Evolutionary conservation across 345 rosid species (phyloP), one percentile per base, ranked within the genome.

Genomic region (Bretschneidera sinensis): DNA sequence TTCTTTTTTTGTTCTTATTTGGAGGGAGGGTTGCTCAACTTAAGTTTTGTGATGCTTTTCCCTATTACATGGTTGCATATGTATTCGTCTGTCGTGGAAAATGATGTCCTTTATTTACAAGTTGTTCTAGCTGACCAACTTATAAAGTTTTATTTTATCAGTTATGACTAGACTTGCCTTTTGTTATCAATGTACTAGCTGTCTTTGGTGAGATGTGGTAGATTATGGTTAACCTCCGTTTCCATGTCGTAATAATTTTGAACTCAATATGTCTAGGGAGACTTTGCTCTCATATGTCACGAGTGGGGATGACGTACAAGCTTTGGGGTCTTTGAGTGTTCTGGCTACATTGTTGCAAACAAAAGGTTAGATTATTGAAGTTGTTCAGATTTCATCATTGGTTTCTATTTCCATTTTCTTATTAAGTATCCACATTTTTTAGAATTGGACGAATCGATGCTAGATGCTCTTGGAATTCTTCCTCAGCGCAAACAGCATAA

Each of bases 401-500:
- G 17, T 68, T 62, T 16, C 17, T 49, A 23, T n/a, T 58, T 6
- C 56, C 43, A 18, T 55, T 63, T 43, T 54, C 79, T 76, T 61
- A 76, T n/a, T 48, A 15, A 28, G 48, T 56, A 59, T 77, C 31
- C 51, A 31, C 48, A 22, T 43, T 35, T 20, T 77, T 57, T 71
- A 95, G 99, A 95, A 72, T 79, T 91, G 75, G 96, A 95, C 63
- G 99, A 91, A 72, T 76, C 91, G 60, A 83, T 95, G 99, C 77
- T 95, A 51, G 97, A 95, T 83, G 86, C 89, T 57, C 91, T 91
- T 74, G 99, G 99, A 61, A 88, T 95, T 79, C 96, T 95, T 67
- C 99, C 99, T 48, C 97, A 86, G 61, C 89, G 95, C 64, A 85
- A 95, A 78, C 91, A 91, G 59, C 96, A 95, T 66, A 95, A 91